Percentiles rank a stretch among this genome's conserved stretches.
Evolutionary conservation across 1,284 basidiomycete species (phyloP).

Genomic region (Pseudozyma pruni): DNA sequence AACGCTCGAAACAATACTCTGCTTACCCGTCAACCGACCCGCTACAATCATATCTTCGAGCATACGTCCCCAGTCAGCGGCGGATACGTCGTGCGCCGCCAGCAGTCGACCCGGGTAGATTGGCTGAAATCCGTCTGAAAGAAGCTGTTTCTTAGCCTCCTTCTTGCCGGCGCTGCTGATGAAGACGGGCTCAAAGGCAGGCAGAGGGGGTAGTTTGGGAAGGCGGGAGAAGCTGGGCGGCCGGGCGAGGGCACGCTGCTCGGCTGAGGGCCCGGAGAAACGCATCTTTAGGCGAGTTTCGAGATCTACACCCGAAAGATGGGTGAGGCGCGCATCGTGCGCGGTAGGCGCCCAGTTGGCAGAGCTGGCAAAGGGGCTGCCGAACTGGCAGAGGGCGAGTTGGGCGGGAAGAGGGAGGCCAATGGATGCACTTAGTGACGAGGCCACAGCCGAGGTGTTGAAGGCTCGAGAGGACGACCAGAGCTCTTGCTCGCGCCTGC

Average conservation of each 20-base stretch:
- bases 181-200: conserved; percentile 7
- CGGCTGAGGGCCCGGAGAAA: conserved; percentile 26
- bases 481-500: conserved; percentile 8
- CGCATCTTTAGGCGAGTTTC: conserved; percentile 28
- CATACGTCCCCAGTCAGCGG: conserved; percentile 36
- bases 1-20: conserved; percentile 19
- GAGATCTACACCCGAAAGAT: conserved; percentile 5
- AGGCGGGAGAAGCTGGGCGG: conserved; percentile 21
- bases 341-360: conserved; percentile 12
- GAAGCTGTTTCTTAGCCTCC: conserved; percentile 14
- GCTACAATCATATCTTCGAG: conserved; percentile 24
- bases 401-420: neutral
- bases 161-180: conserved; percentile 15
- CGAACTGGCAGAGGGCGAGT: conserved; percentile 4
- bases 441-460: neutral
- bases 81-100: conserved; percentile 18
- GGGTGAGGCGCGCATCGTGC: conserved; percentile 13
- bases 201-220: neutral
- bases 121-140: conserved; percentile 25
- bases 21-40: conserved; percentile 17
- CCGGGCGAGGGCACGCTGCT: conserved; percentile 3
- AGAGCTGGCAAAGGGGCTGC: conserved; percentile 16
- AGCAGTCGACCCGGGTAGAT: conserved; percentile 24
- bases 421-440: no score
- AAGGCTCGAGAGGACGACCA: neutral